Base-by-base conservation (phyloP, 163 green algal species). In the Coccomyxa subellipsoidea region DNA sequence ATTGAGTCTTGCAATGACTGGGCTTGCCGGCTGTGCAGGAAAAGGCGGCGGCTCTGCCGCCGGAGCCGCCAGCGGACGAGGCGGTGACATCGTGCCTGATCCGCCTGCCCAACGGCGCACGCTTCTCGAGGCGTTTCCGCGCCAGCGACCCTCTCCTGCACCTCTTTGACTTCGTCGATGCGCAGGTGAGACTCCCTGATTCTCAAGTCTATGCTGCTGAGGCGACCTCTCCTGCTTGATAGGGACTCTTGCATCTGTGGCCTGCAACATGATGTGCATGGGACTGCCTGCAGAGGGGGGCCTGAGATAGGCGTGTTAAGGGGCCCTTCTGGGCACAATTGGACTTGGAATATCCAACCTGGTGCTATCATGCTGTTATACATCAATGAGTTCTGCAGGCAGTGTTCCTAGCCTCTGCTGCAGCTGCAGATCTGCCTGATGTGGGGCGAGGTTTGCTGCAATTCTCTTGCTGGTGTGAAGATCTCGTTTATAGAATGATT, bases 81-180 rank as follows among this genome's bases (percentile, higher is more conserved):
- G 18, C 32, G 32, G 38, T 69, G 29, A 66, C 76, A 37, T 34
- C 76, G 76, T 80, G 76, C 76, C 36, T 80, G 76, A 66, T 80
- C 15, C 29, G 76, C 36, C 76, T 80, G 38, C 76, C 76, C 15
- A 39, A 80, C 76, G 76, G 76, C 29, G 29, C 36, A 38, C 76
- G 76, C 76, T 70, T 59, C 76, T 10, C 7, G 23, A 36, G 37
- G 23, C 39, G 76, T 8, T 80, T 80, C 37, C 39, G 38, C 31
- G 38, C 18, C 38, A 70, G 7, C 76, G 38, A 59, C 76, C 76
- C 76, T 9, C 76, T 80, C 3, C 31, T 27, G 10, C 27, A 66
- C 25, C 76, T 80, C 38, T 80, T 80, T 27, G 39, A 38, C 36
- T 80, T 59, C 10, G 38, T 80, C 21, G 76, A 80, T 27, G 36